phyloP scores from a whole-genome alignment of 2,329 filamentous ascomycete species.

The Fusarium fracticaudum region DNA sequence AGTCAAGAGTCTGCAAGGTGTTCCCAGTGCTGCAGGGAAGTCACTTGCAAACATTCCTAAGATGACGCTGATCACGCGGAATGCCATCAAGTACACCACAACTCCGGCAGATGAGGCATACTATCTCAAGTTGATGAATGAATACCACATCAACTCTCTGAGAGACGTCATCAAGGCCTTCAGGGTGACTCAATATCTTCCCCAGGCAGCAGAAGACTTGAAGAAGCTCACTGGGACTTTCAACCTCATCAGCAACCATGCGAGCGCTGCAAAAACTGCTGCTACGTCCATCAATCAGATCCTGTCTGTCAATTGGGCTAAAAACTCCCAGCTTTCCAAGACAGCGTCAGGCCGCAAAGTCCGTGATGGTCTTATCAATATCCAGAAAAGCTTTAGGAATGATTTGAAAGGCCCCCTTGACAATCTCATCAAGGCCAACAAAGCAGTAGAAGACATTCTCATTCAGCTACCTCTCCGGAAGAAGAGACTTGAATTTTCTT shows the following conservation, averaged over 20 bases:
- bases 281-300: neutral
- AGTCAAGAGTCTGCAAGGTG: neutral
- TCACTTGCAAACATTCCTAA: neutral
- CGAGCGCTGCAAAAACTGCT: neutral
- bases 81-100: neutral
- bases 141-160: neutral
- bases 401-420: conserved; percentile 11
- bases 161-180: neutral
- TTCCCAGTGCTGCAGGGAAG: neutral
- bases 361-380: neutral
- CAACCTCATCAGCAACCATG: neutral
- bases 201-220: neutral
- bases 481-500: conserved; percentile 10
- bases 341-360: neutral
- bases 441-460: conserved; percentile 5
- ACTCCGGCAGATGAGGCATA: neutral
- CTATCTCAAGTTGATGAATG: neutral
- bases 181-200: neutral
- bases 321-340: neutral
- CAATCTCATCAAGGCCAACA: conserved; percentile 16
- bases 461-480: conserved; percentile 13
- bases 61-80: neutral
- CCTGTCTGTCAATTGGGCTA: neutral
- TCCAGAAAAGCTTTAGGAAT: conserved; percentile 7
- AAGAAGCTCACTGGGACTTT: neutral